A percentile compares a stretch with the other conserved stretches of the same genome.
Evolutionary conservation across 371 early-diverging fungal genomes (phyloP).

Genomic region (Mucor mucedo): DNA sequence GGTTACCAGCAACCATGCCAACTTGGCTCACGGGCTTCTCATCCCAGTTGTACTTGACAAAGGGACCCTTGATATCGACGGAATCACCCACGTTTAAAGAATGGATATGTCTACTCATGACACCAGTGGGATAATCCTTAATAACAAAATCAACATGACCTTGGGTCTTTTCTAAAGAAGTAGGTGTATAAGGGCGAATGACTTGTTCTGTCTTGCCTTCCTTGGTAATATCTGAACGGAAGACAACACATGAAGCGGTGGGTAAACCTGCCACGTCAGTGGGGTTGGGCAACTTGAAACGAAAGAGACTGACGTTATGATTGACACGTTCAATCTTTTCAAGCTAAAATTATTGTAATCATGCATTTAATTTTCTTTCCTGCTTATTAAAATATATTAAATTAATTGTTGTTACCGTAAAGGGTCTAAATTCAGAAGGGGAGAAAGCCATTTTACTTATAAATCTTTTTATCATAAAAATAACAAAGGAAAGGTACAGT

Average conservation of each 20-base stretch:
- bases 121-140: conserved; percentile 77
- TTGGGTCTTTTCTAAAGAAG: conserved; percentile 66
- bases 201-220: conserved; percentile 68
- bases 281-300: conserved; percentile 76
- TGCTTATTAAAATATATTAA: background rate
- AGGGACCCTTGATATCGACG: conserved; percentile 91
- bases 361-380: no score
- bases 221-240: conserved; percentile 34
- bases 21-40: conserved; percentile 77
- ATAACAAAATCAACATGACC: conserved; percentile 90
- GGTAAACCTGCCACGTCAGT: conserved; percentile 71
- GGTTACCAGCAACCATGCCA: conserved; percentile 72
- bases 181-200: conserved; percentile 95
- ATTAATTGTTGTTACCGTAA: conserved; percentile 7
- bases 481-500: no score
- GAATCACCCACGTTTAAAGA: conserved; percentile 82
- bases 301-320: conserved; percentile 82
- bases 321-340: conserved; percentile 53
- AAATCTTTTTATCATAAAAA: no score
- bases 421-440: conserved; percentile 27
- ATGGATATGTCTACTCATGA: conserved; percentile 84
- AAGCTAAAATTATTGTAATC: conserved; percentile 4
- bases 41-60: conserved; percentile 81
- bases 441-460: conserved; percentile 26
- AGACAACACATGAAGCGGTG: conserved; percentile 83